Base-by-base conservation (phyloP, 805 yeast species). In the Hanseniaspora lindneri region DNA sequence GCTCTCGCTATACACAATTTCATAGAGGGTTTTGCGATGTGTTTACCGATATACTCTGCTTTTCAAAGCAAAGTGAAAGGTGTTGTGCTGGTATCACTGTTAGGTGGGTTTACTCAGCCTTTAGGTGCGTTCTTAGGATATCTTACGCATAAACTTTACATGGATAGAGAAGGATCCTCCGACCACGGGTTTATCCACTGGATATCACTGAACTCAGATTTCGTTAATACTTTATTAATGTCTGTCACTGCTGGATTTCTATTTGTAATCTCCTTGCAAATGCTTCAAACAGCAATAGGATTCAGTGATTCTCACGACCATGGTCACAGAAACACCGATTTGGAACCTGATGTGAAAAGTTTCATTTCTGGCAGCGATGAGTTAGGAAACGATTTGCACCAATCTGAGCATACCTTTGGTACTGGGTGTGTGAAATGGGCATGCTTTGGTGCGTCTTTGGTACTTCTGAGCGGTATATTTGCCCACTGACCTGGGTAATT, bases 11-110 rank as follows among this genome's bases (percentile, higher is more conserved):
- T 92, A 25, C 98, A 89, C 66, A 92, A 92, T 62, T 80, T 86
- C 55, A 80, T 88, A 20, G 98, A 89, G 62, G 98, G 97, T 0
- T 87, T 92, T 60, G 77, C 92, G 14, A 88, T 89, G 83, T 85
- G 95, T 13, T 69, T 88, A 40, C 97, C 97, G 0, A 68, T 89
- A 28, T 92, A 81, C 60, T 74, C 88, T 44, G 85, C 94, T 8
- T 69, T 89, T 53, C 68, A 75, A 37, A 71, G 76, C 1, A 68
- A 84, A 39, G 56, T 65, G 24, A 71, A 75, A 54, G 94, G 96
- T 0, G 66, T 86, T 10, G 53, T 71, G 0, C 72, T 81, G 7
- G 74, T 88, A 14, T 77, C 83, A 1, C 48, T 79, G 0, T 65
- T 89, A 16, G 96, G 96, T 3, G 88, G 89, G 0, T 69, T 77